A percentile compares a stretch with the other conserved stretches of the same genome.
phyloP scores from a whole-genome alignment of 1,284 basidiomycete genomes.

The Mycena sp. region DNA sequence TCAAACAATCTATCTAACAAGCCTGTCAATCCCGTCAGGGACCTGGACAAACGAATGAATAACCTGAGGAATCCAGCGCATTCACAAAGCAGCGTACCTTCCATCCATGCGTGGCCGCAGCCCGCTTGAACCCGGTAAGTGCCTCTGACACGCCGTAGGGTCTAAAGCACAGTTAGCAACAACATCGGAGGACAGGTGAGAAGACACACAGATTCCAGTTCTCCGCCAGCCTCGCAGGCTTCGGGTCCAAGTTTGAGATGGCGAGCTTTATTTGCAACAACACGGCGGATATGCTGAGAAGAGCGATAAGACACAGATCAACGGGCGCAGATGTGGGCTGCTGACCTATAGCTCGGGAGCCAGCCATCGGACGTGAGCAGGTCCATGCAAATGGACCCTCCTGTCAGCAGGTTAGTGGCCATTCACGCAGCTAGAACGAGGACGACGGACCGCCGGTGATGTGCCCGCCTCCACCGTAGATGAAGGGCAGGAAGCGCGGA shows the following conservation, averaged over 20 bases:
- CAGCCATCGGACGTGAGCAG: conserved; percentile 71
- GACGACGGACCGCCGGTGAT: conserved; percentile 61
- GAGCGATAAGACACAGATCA: conserved; percentile 6
- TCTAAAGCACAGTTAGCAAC: conserved; percentile 35
- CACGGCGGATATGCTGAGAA: conserved; percentile 62
- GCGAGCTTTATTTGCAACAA: conserved; percentile 67
- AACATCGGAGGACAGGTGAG: background rate
- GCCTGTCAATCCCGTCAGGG: conserved; percentile 44
- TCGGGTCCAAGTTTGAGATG: conserved; percentile 57
- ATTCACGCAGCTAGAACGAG: no score
- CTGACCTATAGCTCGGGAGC: conserved; percentile 70
- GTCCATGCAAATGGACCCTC: conserved; percentile 76
- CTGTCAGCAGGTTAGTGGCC: conserved; percentile 39
- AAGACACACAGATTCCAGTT: conserved; percentile 48
- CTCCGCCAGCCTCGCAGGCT: conserved; percentile 59
- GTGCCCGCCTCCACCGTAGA: conserved; percentile 70
- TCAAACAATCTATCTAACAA: conserved; percentile 37
- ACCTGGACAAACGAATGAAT: conserved; percentile 31
- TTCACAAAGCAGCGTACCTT: conserved; percentile 46
- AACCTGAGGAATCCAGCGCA: background rate
- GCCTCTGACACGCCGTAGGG: conserved; percentile 63
- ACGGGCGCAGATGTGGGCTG: background rate
- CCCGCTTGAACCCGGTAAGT: conserved; percentile 63
- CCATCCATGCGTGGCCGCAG: conserved; percentile 67
- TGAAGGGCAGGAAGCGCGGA: conserved; percentile 68